These are phyloP conservation scores for Pyrenophora teres DNA, from an alignment of 2,329 filamentous ascomycete genomes.

Conservation along the genomic window DNA sequence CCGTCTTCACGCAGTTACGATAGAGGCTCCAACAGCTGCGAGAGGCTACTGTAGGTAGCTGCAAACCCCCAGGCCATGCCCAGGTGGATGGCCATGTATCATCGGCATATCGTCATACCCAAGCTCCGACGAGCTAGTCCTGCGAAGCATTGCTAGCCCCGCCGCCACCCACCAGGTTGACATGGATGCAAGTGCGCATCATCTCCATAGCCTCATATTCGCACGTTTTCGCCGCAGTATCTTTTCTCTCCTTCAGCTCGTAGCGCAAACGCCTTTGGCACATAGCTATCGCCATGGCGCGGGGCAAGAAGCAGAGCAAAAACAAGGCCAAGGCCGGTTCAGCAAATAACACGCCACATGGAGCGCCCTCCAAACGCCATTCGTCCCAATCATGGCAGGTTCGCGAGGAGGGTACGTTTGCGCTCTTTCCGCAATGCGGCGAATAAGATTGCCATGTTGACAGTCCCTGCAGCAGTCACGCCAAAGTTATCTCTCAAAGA, in stretches of 20 bases:
- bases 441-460: constrained; percentile 21
- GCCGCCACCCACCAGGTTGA: constrained; percentile 5
- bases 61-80: not conserved
- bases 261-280: not conserved
- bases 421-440: constrained; percentile 9
- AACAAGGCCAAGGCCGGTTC: constrained; percentile 30
- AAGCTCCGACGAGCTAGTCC: constrained; percentile 9
- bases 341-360: constrained; percentile 26
- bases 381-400: constrained; percentile 19
- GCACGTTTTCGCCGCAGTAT: not conserved
- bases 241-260: not conserved
- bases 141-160: constrained; percentile 4
- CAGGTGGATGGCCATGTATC: not conserved
- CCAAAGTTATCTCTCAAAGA: constrained; percentile 57
- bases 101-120: constrained; percentile 3
- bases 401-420: constrained; percentile 25
- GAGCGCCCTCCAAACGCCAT: constrained; percentile 22
- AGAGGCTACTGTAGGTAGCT: not conserved
- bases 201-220: constrained; percentile 5
- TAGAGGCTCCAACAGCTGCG: not conserved
- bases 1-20: not conserved
- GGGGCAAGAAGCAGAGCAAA: constrained; percentile 34
- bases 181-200: constrained; percentile 9
- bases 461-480: constrained; percentile 18
- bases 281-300: constrained; percentile 24